Conservation (phyloP, 768 basidiomycete genomes). For the Auricularia heimuer region DNA sequence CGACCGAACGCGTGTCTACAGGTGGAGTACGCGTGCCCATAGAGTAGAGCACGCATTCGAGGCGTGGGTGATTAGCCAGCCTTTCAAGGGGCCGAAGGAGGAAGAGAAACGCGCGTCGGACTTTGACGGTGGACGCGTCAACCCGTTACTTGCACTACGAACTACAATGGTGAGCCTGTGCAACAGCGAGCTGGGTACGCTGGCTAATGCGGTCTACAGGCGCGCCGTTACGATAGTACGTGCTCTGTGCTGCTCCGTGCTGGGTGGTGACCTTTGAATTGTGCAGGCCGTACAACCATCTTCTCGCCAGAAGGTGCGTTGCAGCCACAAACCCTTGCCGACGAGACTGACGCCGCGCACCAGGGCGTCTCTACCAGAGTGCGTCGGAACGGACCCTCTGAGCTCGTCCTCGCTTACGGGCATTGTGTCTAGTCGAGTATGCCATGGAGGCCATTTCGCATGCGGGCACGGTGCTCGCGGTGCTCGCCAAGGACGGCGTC, state of each 20-base stretch:
- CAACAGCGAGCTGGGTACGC: neutral
- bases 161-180: neutral
- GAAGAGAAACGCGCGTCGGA: neutral
- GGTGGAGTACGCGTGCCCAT: no score
- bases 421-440: constrained; percentile 72
- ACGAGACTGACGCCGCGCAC: constrained; percentile 6
- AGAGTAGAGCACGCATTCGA: no score
- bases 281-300: constrained; percentile 86
- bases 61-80: no score
- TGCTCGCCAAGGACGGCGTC: constrained; percentile 83
- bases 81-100: neutral
- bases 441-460: constrained; percentile 99
- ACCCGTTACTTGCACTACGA: neutral
- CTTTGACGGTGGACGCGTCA: neutral
- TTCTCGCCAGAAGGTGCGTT: constrained; percentile 92
- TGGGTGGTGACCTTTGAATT: constrained; percentile 13
- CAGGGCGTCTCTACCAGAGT: constrained; percentile 97
- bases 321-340: neutral
- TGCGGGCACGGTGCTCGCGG: constrained; percentile 87
- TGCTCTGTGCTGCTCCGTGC: constrained; percentile 12
- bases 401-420: constrained; percentile 8
- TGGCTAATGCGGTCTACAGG: constrained; percentile 32
- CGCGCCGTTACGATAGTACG: constrained; percentile 93
- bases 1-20: no score
- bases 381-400: constrained; percentile 20